These are phyloP conservation scores for Houttuynia cordata DNA, from an alignment of 164 flowering plant species.

Conservation along the genomic window DNA sequence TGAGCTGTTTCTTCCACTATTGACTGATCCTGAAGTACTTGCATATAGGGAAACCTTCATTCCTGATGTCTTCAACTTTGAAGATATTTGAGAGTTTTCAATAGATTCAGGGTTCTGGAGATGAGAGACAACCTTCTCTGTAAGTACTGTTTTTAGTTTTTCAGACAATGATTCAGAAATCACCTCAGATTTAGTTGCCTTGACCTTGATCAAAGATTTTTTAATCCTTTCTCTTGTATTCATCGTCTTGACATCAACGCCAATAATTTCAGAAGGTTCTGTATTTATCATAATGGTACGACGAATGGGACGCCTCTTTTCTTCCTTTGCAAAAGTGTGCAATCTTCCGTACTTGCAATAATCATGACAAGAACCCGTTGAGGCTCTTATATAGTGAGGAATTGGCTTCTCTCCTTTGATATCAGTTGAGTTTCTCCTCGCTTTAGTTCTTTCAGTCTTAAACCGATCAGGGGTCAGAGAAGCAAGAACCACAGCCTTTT, in stretches of 20 bases:
- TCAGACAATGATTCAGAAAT: neutral
- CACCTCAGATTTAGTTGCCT: slow-evolving; percentile 9
- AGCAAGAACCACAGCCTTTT: slow-evolving; percentile 4
- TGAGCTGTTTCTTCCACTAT: neutral
- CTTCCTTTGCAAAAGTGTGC: slow-evolving; percentile 32
- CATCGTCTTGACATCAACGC: slow-evolving; percentile 4
- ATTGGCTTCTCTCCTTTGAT: slow-evolving; percentile 21
- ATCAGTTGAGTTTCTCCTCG: slow-evolving; percentile 35
- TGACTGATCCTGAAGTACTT: neutral
- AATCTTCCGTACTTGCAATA: slow-evolving; percentile 68
- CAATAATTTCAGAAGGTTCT: slow-evolving; percentile 4
- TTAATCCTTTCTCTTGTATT: slow-evolving; percentile 12
- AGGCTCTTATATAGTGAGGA: slow-evolving; percentile 69
- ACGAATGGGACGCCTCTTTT: slow-evolving; percentile 15
- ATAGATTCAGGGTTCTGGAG: slow-evolving; percentile 5
- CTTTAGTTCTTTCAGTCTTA: slow-evolving; percentile 5
- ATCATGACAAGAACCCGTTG: slow-evolving; percentile 92
- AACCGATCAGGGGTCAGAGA: slow-evolving; percentile 10
- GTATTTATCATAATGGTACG: slow-evolving; percentile 12
- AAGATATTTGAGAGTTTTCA: slow-evolving; percentile 6
- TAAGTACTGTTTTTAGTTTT: slow-evolving; percentile 4
- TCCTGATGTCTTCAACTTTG: slow-evolving; percentile 15
- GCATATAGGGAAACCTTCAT: slow-evolving; percentile 6
- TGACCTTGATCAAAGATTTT: slow-evolving; percentile 9
- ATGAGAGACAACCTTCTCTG: slow-evolving; percentile 7